Evolutionary conservation across 2,329 filamentous ascomycete species (phyloP).

Genomic region (Phoma sp.): DNA sequence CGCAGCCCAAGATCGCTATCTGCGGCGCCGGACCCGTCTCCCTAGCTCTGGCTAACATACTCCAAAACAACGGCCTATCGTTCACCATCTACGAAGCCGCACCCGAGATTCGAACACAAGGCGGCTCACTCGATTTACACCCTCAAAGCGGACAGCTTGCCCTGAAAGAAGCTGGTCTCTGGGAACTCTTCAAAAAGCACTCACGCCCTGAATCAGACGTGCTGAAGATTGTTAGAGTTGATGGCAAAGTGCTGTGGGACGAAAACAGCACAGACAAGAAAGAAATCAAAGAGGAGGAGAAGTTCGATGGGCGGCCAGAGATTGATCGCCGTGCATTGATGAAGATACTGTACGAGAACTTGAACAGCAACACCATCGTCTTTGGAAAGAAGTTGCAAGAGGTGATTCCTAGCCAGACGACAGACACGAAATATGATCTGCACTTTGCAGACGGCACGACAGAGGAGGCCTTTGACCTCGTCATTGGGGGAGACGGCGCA

Average conservation of each 20-base stretch:
- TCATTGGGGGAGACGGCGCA: constrained; percentile 59
- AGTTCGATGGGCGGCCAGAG: constrained; percentile 48
- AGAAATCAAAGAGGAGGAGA: constrained; percentile 46
- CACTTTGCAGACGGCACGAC: constrained; percentile 41
- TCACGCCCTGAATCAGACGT: constrained; percentile 63
- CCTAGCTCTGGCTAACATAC: constrained; percentile 61
- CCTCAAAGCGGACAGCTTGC: constrained; percentile 60
- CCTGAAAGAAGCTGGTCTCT: constrained; percentile 59
- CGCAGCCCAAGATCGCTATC: constrained; percentile 43
- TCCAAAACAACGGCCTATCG: constrained; percentile 56
- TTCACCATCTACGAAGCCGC: constrained; percentile 57
- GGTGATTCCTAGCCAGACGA: constrained; percentile 33
- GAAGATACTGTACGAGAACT: constrained; percentile 53
- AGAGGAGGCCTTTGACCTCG: constrained; percentile 51
- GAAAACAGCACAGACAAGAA: constrained; percentile 44
- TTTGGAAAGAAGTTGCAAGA: constrained; percentile 45
- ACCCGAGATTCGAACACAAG: constrained; percentile 44
- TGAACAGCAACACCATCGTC: constrained; percentile 50
- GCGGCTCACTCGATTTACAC: constrained; percentile 61
- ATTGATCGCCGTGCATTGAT: constrained; percentile 57
- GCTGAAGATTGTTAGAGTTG: constrained; percentile 55
- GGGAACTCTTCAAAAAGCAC: constrained; percentile 58
- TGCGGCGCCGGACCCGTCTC: constrained; percentile 53
- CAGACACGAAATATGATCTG: constrained; percentile 28
- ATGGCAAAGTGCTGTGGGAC: constrained; percentile 41